A percentile compares a stretch with the other conserved stretches of the same genome.
These are phyloP conservation scores for Physaria fendleri DNA, from an alignment of 345 rosid species.

Conservation along the genomic window DNA sequence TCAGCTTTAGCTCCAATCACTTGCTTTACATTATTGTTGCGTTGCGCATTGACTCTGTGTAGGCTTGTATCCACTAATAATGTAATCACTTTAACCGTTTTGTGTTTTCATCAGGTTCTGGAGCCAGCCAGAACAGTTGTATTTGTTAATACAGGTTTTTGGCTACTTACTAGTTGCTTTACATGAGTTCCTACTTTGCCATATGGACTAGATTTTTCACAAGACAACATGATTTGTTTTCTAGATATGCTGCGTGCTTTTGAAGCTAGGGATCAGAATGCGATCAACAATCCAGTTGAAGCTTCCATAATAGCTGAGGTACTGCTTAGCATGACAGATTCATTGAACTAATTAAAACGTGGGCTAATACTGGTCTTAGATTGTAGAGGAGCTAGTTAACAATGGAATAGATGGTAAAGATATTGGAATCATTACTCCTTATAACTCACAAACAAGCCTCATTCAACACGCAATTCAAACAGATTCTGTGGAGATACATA, in stretches of 20 bases:
- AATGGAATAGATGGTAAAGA: constrained; percentile 65
- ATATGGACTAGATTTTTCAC: constrained; percentile 14
- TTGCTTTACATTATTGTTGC: constrained; percentile 8
- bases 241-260: constrained; percentile 72
- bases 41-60: neutral
- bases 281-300: constrained; percentile 78
- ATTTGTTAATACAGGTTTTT: constrained; percentile 75
- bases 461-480: constrained; percentile 38
- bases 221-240: neutral
- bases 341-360: constrained; percentile 1
- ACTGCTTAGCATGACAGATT: neutral
- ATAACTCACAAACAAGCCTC: constrained; percentile 82
- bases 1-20: neutral
- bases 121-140: constrained; percentile 60
- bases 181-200: constrained; percentile 4
- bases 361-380: constrained; percentile 27
- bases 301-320: constrained; percentile 81
- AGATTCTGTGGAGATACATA: constrained; percentile 75
- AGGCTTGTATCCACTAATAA: neutral
- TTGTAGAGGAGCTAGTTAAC: constrained; percentile 48
- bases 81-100: neutral
- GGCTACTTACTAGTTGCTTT: constrained; percentile 1
- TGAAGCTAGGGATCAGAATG: constrained; percentile 61
- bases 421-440: constrained; percentile 90
- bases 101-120: constrained; percentile 51